Evolutionary conservation across 345 rosid species (phyloP), one percentile per base, ranked within the genome.

Genomic region (Salix koriyanagi): DNA sequence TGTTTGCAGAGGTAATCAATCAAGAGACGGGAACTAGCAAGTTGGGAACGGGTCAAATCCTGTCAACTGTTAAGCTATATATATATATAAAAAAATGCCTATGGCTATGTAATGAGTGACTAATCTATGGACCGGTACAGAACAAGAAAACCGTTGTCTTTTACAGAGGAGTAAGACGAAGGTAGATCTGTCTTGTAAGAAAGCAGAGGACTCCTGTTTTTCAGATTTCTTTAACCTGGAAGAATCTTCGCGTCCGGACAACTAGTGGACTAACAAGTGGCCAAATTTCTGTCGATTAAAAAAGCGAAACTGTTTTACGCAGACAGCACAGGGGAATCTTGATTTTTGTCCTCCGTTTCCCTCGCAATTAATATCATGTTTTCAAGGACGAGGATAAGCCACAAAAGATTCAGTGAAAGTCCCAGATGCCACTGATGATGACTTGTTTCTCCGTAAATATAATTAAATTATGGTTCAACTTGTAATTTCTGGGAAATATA

Each of bases 241-340:
- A 80, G 84, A 71, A 77, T 77, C 77, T 71, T 18, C 10, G 69
- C 75, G 25, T 75, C 25, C 36, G 21, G 84, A 80, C 78, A 78
- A 52, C 28, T 18, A 52, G 42, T 48, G 77, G 73, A 60, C 50
- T 30, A 44, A 65, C 78, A 72, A 75, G 69, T 68, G 74, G 69
- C 75, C 77, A 75, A 71, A 48, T 70, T 62, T 26, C 42, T 73
- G 42, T 4, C 25, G 71, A 70, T 76, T 73, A 6, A 32, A 73
- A 42, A 26, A 16, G 58, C 2, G 1, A 10, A 46, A 60, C 48
- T n/a, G 34, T 32, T 50, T 60, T 48, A 34, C 48, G 75, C 50
- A 67, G 82, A 72, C 78, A 42, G 50, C 14, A 50, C 14, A 18
- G 23, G 66, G 77, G 86, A 83, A 84, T 84, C 86, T 75, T 72